phyloP scores from a whole-genome alignment of 345 rosid species.

The Rhodomyrtus tomentosa region DNA sequence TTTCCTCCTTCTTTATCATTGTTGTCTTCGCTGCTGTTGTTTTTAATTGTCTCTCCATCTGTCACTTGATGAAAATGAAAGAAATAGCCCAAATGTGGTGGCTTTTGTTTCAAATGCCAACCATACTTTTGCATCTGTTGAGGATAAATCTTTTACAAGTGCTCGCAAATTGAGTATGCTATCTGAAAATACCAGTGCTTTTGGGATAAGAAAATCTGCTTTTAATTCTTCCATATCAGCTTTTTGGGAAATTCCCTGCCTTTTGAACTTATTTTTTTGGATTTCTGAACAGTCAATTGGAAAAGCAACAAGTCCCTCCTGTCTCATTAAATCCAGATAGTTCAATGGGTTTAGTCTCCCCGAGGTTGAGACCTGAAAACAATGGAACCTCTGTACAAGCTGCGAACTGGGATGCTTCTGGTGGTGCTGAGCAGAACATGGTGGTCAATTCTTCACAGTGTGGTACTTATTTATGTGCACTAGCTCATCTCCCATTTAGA shows the following conservation, averaged over 20 bases:
- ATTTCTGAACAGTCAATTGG: constrained; percentile 31
- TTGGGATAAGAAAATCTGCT: not conserved
- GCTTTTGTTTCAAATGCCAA: not conserved
- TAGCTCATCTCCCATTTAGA: not conserved
- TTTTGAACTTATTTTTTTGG: not conserved
- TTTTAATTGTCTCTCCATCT: not conserved
- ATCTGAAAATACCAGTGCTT: not conserved
- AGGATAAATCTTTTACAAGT: not conserved
- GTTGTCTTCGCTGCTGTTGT: not conserved
- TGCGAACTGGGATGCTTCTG: constrained; percentile 43
- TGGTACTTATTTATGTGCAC: not conserved
- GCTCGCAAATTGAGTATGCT: not conserved
- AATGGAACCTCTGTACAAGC: constrained; percentile 21
- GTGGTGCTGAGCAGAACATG: constrained; percentile 17
- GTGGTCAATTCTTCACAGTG: constrained; percentile 22
- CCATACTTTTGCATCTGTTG: not conserved
- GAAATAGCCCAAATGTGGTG: not conserved
- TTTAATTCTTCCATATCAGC: not conserved
- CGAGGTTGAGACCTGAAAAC: constrained; percentile 41
- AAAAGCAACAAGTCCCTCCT: constrained; percentile 29
- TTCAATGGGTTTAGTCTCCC: constrained; percentile 64
- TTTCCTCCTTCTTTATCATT: not conserved
- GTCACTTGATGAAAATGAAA: not conserved
- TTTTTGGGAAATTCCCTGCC: not conserved
- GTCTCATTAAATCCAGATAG: constrained; percentile 43